These are phyloP conservation scores for Hypoxylon subgilvum DNA, from an alignment of 495 filamentous ascomycete genomes.

Conservation along the genomic window DNA sequence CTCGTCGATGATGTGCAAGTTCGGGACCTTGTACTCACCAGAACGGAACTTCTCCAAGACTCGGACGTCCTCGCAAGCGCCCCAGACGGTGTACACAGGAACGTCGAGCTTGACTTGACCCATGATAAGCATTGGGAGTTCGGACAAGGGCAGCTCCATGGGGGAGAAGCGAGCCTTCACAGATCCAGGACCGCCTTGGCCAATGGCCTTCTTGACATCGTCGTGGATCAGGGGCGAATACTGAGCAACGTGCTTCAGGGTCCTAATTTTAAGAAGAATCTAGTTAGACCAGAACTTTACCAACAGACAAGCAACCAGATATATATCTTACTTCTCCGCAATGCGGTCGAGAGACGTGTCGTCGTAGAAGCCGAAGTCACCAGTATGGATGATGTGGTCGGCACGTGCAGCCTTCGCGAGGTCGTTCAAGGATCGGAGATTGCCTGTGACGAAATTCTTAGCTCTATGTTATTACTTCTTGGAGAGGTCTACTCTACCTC, in stretches of 20 bases:
- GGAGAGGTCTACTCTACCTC: constrained; percentile 71
- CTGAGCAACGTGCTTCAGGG: constrained; percentile 95
- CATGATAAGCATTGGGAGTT: constrained; percentile 88
- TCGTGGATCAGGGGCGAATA: constrained; percentile 95
- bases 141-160: constrained; percentile 88
- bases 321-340: constrained; percentile 86
- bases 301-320: background rate
- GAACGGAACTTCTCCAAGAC: constrained; percentile 98
- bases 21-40: constrained; percentile 96
- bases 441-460: constrained; percentile 64
- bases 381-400: constrained; percentile 96
- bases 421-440: constrained; percentile 93
- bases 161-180: constrained; percentile 82
- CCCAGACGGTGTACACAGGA: constrained; percentile 98
- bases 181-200: constrained; percentile 60
- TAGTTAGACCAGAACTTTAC: too few species aligned
- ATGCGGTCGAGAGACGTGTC: constrained; percentile 94
- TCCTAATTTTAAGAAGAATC: constrained; percentile 65
- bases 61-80: constrained; percentile 97
- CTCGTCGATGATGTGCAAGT: constrained; percentile 98
- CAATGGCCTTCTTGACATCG: constrained; percentile 81
- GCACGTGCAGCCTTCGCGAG: constrained; percentile 90
- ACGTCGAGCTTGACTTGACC: constrained; percentile 88
- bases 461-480: constrained; percentile 23
- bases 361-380: constrained; percentile 99